Base-by-base conservation (phyloP, 1,284 basidiomycete genomes). In the Fistulinella cinereoalba region DNA sequence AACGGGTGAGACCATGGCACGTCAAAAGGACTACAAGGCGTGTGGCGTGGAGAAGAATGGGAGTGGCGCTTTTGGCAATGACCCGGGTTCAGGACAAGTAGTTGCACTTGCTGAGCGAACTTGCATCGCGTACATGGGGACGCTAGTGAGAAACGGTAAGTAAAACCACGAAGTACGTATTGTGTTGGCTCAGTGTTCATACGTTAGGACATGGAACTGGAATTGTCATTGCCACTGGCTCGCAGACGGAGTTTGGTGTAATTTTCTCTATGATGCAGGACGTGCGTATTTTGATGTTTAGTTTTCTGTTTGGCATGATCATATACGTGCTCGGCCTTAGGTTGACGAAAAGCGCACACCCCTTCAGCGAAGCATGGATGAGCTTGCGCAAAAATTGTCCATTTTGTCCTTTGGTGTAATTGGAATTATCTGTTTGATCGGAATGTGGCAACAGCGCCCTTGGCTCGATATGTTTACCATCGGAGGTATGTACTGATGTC, bases 401-500 rank as follows among this genome's bases (percentile, higher is more conserved):
- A 74, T 94, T 27, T 71, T 95, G 48, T 96, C 92, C 2, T 97
- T 99, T 56, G 88, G 80, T 18, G 79, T 98, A 42, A 99, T 99
- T 56, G 95, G 92, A 13, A 67, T 97, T 29, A 98, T 98, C 49
- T 92, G 92, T 64, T 68, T 99, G 44, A 85, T 98, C 55, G 96
- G 96, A 4, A 80, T 96, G 5, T 72, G 85, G 53, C 95, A 98
- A 64, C 74, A 80, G 24, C 76, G 94, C n/a, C 80, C 87, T 12
- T 97, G 93, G 93, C 71, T 98, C 10, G 95, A 97, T 43, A 97
- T 98, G 96, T 98, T 98, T 62, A 98, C 95, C 10, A 97, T 98
- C 54, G 95, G 95, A 73, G 92, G 92, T 92, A 60, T 43, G 79
- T 66, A 27, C 9, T 40, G 3, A 25, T 7, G 3, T 28, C n/a